phyloP scores from a whole-genome alignment of 1,284 basidiomycete species.

The Apiotrichum domesticum region DNA sequence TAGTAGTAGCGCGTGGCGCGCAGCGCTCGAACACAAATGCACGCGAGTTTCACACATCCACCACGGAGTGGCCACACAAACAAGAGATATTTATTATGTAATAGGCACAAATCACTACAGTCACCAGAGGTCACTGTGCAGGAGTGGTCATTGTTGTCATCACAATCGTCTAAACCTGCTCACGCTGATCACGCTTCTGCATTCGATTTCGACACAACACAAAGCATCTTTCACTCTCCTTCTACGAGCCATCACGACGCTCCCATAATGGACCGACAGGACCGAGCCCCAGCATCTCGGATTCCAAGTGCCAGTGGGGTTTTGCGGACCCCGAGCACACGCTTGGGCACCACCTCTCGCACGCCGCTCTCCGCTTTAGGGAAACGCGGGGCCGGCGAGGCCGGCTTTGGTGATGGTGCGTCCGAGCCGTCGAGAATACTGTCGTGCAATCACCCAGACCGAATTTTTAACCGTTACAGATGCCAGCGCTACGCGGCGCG shows the following conservation, averaged over 20 bases:
- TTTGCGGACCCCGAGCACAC: not conserved
- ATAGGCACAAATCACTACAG: no score
- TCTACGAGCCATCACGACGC: not conserved
- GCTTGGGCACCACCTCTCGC: not conserved
- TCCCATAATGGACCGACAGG: not conserved
- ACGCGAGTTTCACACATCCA: no score
- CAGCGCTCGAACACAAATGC: no score
- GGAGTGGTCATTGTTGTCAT: no score
- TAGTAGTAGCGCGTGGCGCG: no score
- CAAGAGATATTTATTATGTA: no score
- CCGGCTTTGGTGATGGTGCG: constrained; percentile 21
- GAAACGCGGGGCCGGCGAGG: constrained; percentile 22
- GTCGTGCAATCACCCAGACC: no score
- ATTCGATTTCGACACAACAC: not conserved
- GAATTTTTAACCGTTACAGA: constrained; percentile 5
- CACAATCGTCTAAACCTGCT: no score
- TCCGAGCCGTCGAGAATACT: no score
- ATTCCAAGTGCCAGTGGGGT: constrained; percentile 1
- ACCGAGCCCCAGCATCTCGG: constrained; percentile 3
- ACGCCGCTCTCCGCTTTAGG: constrained; percentile 8
- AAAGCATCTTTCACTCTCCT: not conserved
- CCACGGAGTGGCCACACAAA: no score
- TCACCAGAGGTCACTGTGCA: no score
- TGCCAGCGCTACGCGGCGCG: constrained; percentile 12
- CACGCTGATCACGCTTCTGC: not conserved